Conservation (phyloP, 768 basidiomycete genomes). For the Panaeolus cyanescens region DNA sequence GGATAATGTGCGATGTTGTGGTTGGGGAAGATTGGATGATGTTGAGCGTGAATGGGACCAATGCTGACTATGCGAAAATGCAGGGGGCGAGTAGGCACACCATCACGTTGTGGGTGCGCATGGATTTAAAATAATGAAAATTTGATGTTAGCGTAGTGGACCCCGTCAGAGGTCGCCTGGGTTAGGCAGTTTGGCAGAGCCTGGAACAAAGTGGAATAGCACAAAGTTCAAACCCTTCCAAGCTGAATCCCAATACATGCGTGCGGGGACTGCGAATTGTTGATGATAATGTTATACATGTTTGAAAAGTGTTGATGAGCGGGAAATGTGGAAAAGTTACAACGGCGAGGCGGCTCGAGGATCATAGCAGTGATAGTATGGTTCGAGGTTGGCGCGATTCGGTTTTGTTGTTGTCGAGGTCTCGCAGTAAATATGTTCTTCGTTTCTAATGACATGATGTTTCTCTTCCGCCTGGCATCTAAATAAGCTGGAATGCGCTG, state of each 20-base stretch:
- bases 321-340: neutral
- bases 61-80: neutral
- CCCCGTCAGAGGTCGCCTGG: conserved; percentile 1
- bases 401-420: conserved; percentile 1
- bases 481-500: conserved; percentile 60
- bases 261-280: neutral
- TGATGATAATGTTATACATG: conserved; percentile 1
- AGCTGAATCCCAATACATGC: conserved; percentile 2
- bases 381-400: neutral
- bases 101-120: neutral
- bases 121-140: neutral
- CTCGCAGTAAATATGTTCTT: neutral
- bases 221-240: neutral
- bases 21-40: neutral
- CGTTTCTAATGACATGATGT: neutral
- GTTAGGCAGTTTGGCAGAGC: conserved; percentile 2
- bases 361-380: neutral
- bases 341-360: neutral
- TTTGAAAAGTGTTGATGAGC: neutral
- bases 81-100: neutral
- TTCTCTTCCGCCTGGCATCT: conserved; percentile 7
- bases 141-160: neutral
- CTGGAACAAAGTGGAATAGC: neutral
- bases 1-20: neutral
- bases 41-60: neutral